Base-by-base conservation (phyloP, 441 rosid species). In the Corymbia citriodora region DNA sequence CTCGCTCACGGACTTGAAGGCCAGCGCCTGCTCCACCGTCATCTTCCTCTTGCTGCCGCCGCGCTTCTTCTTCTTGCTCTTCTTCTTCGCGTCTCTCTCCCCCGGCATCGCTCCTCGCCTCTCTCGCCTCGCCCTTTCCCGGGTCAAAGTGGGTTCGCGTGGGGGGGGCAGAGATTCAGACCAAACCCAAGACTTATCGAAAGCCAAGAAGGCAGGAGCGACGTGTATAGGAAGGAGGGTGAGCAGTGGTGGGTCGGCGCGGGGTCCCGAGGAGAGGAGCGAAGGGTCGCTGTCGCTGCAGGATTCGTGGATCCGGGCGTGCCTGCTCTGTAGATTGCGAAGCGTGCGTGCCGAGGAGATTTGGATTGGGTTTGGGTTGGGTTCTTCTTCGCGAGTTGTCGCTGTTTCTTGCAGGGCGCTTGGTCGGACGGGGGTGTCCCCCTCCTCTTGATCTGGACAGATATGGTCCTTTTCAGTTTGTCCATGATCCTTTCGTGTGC, bases 41-140 rank as follows among this genome's bases (percentile, higher is more conserved):
- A 94, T 93, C 96, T 93, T 96, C 94, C 90, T 95, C 95, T 94
- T 96, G 91, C 92, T 91, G 45, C 97, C 97, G 21, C 98, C 96
- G 14, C 96, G 95, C 94, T 95, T 96, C 95, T 94, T 96, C 94
- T 94, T 96, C 93, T 92, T 97, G 92, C 90, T 95, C 92, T 91
- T 96, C 93, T 89, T 94, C 87, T 94, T 95, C 31, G n/a, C 52
- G 85, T 79, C 85, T 14, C 85, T 94, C 94, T 88, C 92, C 92
- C 65, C 57, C 31, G 90, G 50, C 49, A 70, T 89, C 61, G 55
- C 87, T 10, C 31, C 87, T 61, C 48, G 45, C 45, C 45, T 40
- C 45, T 40, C 45, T 40, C 65, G 63, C 31, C 74, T 59, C 53
- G 2, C 33, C 15, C 8, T 86, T 31, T 55, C 85, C 27, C 7